Evolutionary conservation across 768 basidiomycete species (phyloP), one percentile per base, ranked within the genome.

Genomic region (Lyophyllum decastes): DNA sequence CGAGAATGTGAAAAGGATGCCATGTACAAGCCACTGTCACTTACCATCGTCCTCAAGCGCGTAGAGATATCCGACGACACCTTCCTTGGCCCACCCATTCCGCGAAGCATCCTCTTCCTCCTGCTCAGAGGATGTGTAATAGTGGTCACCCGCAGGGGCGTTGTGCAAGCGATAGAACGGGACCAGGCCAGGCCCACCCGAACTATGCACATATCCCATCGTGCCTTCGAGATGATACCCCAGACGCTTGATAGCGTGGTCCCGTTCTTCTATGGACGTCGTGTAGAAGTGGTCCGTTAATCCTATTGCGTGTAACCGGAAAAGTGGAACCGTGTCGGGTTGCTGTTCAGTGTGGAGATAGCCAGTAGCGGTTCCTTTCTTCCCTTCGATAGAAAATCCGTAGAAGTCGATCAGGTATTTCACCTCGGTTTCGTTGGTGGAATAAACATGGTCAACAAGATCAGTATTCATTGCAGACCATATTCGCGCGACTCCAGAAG

Each of bases 361-460:
- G 33, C 64, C 66, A 9, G 64, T 63, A 9, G 57, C 46, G 5
- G 65, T 66, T 9, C 63, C 63, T 26, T 64, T 55, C 17, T 52
- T 45, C 35, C 66, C 64, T 47, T 67, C 66, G n/a, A 63, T 53
- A 6, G 54, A 52, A 41, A 61, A 67, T 2, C 66, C 66, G 47
- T 67, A 65, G 55, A 61, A 65, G n/a, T 62, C 51, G 22, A 60
- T 62, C n/a, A 65, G 56, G 34, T 54, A 58, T n/a, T 55, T 45
- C 17, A 65, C 55, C 50, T 67, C 62, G 11, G 58, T 58, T 12
- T 52, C 53, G 44, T 65, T 67, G 40, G 62, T 63, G 33, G 66
- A 61, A 34, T 67, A 67, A 9, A 64, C 62, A 43, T 67, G 66
- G 50, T 67, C 66, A 11, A 67, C 64, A 10, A 65, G 59, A 46